Base-by-base conservation (phyloP, 2,329 filamentous ascomycete genomes). In the Madurella fahalii region DNA sequence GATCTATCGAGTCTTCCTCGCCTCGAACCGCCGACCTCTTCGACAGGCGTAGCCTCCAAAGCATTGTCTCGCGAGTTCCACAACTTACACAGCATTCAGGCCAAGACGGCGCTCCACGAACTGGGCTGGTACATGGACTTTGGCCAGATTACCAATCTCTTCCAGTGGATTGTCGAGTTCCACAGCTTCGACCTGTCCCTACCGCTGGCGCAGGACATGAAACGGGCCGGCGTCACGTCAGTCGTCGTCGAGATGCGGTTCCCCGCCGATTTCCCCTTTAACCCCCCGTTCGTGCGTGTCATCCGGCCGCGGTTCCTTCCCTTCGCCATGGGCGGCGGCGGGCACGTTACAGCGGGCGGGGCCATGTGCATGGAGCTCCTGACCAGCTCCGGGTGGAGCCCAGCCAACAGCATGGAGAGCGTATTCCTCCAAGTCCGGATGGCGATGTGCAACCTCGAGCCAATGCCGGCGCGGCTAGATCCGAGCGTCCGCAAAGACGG, bases 111-210 rank as follows among this genome's bases (percentile, higher is more conserved):
- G 0, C 67, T 82, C 1, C 78, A 85, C 56, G 81, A 87, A 56
- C 78, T 95, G 0, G 92, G 92, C 15, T 96, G 91, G 90, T 90
- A 90, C 65, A 84, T 95, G 52, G 81, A 95, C 64, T 77, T 79
- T 46, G 72, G 75, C 5, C 79, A 82, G 47, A 74, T 92, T 39
- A 79, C 74, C 18, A 95, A 92, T 64, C 77, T 91, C 58, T 96
- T 94, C 65, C 90, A 95, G 65, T 95, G 91, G 91, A 90, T 95
- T 55, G 84, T 95, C 5, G 89, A 96, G 68, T 74, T 96, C 1
- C 92, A 96, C 68, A 89, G 86, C 42, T 95, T 96, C 64, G 86
- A 90, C 20, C 60, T 73, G 0, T 68, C 72, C 1, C 76, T 94
- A 0, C 89, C 87, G 1, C 75, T 96, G 1, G 85, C 87, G 0